phyloP scores from a whole-genome alignment of 345 rosid species.

The Citrus unshiu region DNA sequence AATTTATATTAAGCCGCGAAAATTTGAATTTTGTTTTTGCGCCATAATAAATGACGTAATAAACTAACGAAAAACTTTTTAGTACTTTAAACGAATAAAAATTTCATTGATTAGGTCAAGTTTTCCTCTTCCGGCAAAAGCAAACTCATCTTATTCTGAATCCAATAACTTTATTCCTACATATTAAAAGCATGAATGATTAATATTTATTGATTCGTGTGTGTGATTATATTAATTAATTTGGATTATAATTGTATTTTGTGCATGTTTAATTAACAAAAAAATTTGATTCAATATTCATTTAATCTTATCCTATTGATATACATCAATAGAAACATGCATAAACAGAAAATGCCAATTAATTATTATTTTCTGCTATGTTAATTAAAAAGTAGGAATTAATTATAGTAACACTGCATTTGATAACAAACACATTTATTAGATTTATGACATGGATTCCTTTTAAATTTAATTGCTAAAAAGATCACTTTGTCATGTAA shows the following conservation, averaged over 20 bases:
- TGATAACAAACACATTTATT: too few relatives aligned
- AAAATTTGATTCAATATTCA: background rate
- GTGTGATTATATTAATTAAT: too few relatives aligned
- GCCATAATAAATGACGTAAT: background rate
- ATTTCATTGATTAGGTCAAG: background rate
- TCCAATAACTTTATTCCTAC: background rate
- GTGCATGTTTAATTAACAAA: too few relatives aligned
- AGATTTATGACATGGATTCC: too few relatives aligned
- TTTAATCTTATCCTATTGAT: background rate
- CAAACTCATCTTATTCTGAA: too few relatives aligned
- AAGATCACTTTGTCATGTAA: too few relatives aligned
- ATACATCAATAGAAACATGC: background rate
- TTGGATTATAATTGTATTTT: too few relatives aligned
- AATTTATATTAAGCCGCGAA: background rate
- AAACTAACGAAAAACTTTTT: background rate
- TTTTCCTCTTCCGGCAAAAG: too few relatives aligned
- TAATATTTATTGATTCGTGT: background rate
- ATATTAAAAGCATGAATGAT: background rate
- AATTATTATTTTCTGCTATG: background rate
- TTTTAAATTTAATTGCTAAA: too few relatives aligned
- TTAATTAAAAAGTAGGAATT: too few relatives aligned
- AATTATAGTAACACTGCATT: too few relatives aligned
- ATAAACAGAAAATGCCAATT: background rate
- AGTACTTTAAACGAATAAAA: background rate
- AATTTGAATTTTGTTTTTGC: background rate